Conservation (phyloP, 78 protist species). For the Dictyostelium purpureum region DNA sequence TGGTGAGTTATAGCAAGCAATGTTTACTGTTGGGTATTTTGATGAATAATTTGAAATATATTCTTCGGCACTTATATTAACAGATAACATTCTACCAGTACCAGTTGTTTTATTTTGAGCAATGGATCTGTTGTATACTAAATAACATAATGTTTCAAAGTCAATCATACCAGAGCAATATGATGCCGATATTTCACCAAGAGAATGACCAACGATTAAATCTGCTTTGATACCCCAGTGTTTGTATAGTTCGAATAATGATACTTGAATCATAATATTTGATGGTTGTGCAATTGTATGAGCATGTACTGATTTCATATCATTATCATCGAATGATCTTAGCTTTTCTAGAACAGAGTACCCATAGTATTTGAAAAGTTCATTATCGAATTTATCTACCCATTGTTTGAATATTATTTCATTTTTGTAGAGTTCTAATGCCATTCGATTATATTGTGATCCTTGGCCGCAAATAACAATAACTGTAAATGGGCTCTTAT, state of each 20-base stretch:
- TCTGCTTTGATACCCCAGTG: neutral
- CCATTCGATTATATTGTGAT: neutral
- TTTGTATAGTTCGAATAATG: neutral
- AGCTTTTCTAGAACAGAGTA: neutral
- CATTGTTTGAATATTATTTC: neutral
- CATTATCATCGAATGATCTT: neutral
- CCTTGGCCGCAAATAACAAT: slow-evolving; percentile 19
- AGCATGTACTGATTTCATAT: neutral
- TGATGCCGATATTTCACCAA: slow-evolving; percentile 34
- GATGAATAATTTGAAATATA: neutral
- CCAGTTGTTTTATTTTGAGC: neutral
- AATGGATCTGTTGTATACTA: neutral
- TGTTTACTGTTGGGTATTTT: neutral
- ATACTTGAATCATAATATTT: neutral
- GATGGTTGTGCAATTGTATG: neutral
- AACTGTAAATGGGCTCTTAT: neutral
- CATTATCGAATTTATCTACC: neutral
- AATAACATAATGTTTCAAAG: neutral
- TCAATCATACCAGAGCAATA: neutral
- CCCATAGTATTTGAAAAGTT: neutral
- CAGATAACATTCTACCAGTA: slow-evolving; percentile 43
- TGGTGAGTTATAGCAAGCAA: neutral
- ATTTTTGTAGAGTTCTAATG: neutral
- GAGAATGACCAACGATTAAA: neutral
- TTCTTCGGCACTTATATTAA: neutral